Evolutionary conservation across 495 filamentous ascomycete genomes (phyloP), one percentile per base, ranked within the genome.

Genomic region (Evernia prunastri): DNA sequence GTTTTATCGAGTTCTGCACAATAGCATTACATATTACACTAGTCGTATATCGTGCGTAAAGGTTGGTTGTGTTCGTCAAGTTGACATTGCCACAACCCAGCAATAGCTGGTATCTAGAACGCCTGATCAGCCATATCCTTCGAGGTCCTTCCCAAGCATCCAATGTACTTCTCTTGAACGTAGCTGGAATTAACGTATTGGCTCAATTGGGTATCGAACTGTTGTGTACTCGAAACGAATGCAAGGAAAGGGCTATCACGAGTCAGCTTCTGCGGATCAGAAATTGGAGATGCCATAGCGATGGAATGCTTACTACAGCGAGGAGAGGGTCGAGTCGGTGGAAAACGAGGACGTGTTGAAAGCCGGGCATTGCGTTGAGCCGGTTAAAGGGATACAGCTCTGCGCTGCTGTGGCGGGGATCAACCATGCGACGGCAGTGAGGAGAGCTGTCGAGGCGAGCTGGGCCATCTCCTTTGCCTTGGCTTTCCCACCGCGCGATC

Each of bases 11-110:
- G 71, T 91, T 91, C 75, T 97, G 95, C 61, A 99, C 84, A 73
- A 99, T 89, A 65, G 89, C 85, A 81, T 92, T 97, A 83, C 95
- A 99, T 67, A 99, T 82, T 72, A 92, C 86, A 69, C 89, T 93
- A 57, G 86, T 93, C 17, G 92, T 96, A 76, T 92, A 99, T 70
- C 92, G 87, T 29, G 95, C 94, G 77, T 99, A 99, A 70, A 91
- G 84, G 69, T 87, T 81, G 60, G 84, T 87, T n/a, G 90, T 88
- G 68, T 95, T 89, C 37, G 86, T 86, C 58, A 89, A 81, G 69
- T 94, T 86, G 71, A 96, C 75, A 65, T 84, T 83, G 40, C 82
- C 79, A 72, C 94, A 99, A 47, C 94, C 93, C 39, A 97, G 80
- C n/a, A 89, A 79, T 40, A 77, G 81, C 69, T 86, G 79, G 75